phyloP scores from a whole-genome alignment of 257 asterid genomes.

The Ilex aquifolium region DNA sequence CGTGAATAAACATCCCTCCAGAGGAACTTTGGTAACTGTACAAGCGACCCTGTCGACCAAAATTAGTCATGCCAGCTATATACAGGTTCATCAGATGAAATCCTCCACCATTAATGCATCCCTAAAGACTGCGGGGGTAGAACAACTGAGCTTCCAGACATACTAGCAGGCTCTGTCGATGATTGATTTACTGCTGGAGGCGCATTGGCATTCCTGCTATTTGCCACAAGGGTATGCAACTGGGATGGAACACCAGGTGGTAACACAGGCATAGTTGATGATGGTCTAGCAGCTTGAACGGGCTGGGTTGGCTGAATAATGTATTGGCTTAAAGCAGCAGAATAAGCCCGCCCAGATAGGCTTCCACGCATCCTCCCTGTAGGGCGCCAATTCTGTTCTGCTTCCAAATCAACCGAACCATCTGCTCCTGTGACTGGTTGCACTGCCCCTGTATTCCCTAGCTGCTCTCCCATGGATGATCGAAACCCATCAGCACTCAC shows the following conservation, averaged over 20 bases:
- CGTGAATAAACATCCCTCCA: too few species aligned
- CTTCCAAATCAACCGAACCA: conserved; percentile 9
- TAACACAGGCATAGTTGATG: conserved; percentile 17
- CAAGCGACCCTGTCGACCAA: neutral
- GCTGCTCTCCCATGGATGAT: conserved; percentile 26
- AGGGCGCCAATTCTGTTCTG: conserved; percentile 45
- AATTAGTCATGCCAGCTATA: neutral
- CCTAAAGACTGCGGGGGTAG: conserved; percentile 25
- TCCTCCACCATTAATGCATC: conserved; percentile 16
- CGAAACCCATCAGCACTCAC: conserved; percentile 19
- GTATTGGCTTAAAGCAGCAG: conserved; percentile 36
- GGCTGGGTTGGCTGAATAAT: conserved; percentile 44
- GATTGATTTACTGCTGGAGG: conserved; percentile 10
- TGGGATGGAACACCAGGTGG: conserved; percentile 24
- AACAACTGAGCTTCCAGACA: conserved; percentile 22
- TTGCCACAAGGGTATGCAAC: conserved; percentile 25
- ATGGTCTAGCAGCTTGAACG: conserved; percentile 36
- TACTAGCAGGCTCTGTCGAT: conserved; percentile 14
- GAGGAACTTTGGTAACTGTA: neutral
- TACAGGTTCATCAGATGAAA: neutral
- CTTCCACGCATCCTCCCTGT: conserved; percentile 76
- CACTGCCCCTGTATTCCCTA: conserved; percentile 20
- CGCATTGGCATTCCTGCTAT: conserved; percentile 11
- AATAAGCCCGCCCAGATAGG: conserved; percentile 52
- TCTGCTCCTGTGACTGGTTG: conserved; percentile 24